Conservation (phyloP, 139 green algal genomes). For the Pedinophyceae sp. region DNA sequence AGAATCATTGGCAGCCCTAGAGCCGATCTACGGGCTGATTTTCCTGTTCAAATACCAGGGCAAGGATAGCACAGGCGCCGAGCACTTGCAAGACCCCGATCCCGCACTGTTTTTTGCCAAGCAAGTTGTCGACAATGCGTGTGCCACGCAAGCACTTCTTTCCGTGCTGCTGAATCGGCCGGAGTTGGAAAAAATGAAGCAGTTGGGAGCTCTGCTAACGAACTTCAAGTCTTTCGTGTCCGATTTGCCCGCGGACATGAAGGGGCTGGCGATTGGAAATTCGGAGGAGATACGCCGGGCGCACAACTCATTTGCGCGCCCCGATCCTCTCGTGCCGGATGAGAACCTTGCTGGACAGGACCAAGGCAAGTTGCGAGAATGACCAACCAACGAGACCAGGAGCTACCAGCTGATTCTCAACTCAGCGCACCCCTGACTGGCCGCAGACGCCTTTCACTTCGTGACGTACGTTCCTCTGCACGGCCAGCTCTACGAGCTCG, state of each 20-base stretch:
- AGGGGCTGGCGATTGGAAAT: constrained; percentile 82
- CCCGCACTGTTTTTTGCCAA: background rate
- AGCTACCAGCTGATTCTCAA: too few species aligned
- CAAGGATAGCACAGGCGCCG: background rate
- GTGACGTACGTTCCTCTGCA: constrained; percentile 54
- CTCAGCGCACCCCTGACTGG: too few species aligned
- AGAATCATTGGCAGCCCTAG: constrained; percentile 31
- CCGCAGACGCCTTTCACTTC: constrained; percentile 37
- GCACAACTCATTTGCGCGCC: constrained; percentile 90
- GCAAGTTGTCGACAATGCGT: constrained; percentile 88
- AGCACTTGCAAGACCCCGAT: background rate
- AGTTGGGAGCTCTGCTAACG: constrained; percentile 48
- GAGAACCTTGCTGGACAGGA: too few species aligned
- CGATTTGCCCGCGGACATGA: constrained; percentile 63
- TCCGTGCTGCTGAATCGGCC: constrained; percentile 80
- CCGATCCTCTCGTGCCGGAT: constrained; percentile 65
- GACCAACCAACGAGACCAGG: too few species aligned
- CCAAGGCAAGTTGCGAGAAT: too few species aligned
- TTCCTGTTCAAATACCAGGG: constrained; percentile 78
- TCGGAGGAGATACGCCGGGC: constrained; percentile 72
- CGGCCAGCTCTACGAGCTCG: constrained; percentile 81
- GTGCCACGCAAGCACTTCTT: constrained; percentile 88
- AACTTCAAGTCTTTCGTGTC: constrained; percentile 70
- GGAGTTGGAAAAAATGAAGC: constrained; percentile 18
- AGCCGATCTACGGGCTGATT: constrained; percentile 86